Percentiles rank a stretch among this genome's conserved stretches.
phyloP scores from a whole-genome alignment of 768 basidiomycete genomes.

The Erythrobasidium yunnanense region DNA sequence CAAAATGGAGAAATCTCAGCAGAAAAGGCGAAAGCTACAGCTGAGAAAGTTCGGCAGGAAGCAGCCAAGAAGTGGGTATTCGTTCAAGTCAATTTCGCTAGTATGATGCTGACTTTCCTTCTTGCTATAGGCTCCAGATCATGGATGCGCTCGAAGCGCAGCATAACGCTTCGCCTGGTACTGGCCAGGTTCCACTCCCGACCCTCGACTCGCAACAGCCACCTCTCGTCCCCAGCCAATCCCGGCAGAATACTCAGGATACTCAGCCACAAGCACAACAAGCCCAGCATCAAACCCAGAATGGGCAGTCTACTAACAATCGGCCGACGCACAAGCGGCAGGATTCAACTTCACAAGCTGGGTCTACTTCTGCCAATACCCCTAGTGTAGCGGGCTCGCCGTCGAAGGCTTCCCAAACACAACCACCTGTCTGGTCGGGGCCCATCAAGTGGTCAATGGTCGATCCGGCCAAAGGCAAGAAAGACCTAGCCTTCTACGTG shows the following conservation, averaged over 20 bases:
- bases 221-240: not conserved
- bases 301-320: not conserved
- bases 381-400: not conserved
- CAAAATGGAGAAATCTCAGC: not conserved
- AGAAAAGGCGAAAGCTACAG: conserved; percentile 4
- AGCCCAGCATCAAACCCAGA: not conserved
- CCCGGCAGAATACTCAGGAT: not conserved
- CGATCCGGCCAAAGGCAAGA: conserved; percentile 15
- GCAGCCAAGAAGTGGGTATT: conserved; percentile 10
- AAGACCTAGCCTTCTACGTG: conserved; percentile 20
- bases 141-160: not conserved
- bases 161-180: no score
- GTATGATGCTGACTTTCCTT: no score
- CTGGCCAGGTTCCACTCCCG: not conserved
- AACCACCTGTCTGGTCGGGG: conserved; percentile 15
- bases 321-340: not conserved
- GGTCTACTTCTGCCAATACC: no score
- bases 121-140: not conserved
- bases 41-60: conserved; percentile 19
- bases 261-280: not conserved
- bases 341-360: not conserved
- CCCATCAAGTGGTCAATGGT: conserved; percentile 16
- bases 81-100: no score
- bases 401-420: not conserved
- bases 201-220: not conserved